Base-by-base conservation (phyloP, 2,329 filamentous ascomycete species). In the Fonsecaea monophora region DNA sequence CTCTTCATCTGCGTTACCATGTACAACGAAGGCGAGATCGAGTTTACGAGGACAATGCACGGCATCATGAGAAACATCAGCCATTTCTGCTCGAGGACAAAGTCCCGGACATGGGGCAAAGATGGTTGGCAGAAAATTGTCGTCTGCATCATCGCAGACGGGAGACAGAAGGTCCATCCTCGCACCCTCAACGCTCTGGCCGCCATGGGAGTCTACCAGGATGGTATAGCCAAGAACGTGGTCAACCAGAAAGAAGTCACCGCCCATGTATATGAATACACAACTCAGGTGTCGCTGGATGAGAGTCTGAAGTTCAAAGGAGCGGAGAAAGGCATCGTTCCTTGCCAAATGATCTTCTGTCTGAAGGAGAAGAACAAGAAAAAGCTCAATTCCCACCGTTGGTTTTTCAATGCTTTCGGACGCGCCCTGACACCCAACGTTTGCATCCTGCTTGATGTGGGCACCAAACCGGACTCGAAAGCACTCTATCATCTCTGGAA, bases 401-500 rank as follows among this genome's bases (percentile, higher is more conserved):
- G 95, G 95, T 98, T 97, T 82, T 99, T 99, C 83, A 99, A 99
- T 76, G 95, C 95, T 0, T 97, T 99, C 76, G 96, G 95, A 35
- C 89, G 90, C 70, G 91, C 94, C 0, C 84, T 99, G 30, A 96
- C 94, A 72, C 95, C 95, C 0, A 99, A 99, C 72, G 91, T 99
- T 38, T 99, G 95, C 79, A 97, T 99, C 77, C 81, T 99, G 69
- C 89, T 99, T 13, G 95, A 99, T 78, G 96, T 99, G 10, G 96
- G 96, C 64, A 99, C 95, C 0, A 92, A 92, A 66, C 95, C 95
- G 0, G 92, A 92, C 0, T 84, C 88, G 53, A 97, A 90, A 64
- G 94, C 94, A 2, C 84, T 99, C n/a, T 99, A 99, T 75, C 93
- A 99, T 78, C 83, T 99, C 3, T 99, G 95, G 95, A 99, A 99